Conservation (phyloP, 805 yeast genomes). For the Candida multigemmis region DNA sequence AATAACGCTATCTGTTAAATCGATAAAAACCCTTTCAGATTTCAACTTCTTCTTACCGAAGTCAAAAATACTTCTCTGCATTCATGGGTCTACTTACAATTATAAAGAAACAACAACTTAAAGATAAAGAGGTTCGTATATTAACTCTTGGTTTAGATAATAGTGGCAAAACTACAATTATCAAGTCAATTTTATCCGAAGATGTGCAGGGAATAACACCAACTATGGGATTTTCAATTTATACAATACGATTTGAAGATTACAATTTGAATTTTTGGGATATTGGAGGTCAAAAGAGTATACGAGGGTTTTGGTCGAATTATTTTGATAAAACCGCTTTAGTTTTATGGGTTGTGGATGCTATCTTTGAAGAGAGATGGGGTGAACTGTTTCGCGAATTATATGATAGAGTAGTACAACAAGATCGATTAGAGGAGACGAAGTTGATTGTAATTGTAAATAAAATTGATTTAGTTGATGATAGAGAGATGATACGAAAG, state of each 20-base stretch:
- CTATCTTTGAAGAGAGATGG: constrained; percentile 49
- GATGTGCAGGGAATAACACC: constrained; percentile 60
- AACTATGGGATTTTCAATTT: constrained; percentile 84
- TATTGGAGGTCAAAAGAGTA: constrained; percentile 57
- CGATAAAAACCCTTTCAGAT: constrained; percentile 1
- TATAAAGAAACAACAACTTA: constrained; percentile 72
- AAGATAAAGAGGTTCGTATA: constrained; percentile 69
- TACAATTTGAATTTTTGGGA: constrained; percentile 68
- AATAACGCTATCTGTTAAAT: too few relatives aligned
- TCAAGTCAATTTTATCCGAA: constrained; percentile 45
- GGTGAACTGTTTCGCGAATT: constrained; percentile 61
- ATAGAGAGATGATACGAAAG: constrained; percentile 6
- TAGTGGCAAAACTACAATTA: constrained; percentile 85
- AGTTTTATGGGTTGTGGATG: constrained; percentile 82
- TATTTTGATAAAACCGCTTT: constrained; percentile 75
- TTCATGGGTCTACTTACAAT: constrained; percentile 75
- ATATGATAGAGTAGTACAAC: constrained; percentile 45
- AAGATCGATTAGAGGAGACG: constrained; percentile 63
- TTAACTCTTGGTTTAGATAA: constrained; percentile 81
- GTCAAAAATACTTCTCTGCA: constrained; percentile 6
- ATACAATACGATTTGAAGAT: constrained; percentile 38
- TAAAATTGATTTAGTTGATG: constrained; percentile 54
- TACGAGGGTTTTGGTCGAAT: constrained; percentile 55
- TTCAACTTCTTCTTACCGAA: not conserved
- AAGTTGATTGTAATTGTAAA: constrained; percentile 64